A percentile compares a stretch with the other conserved stretches of the same genome.
Conservation (phyloP, 2,329 filamentous ascomycete species). For the Thermoascus crustaceus region DNA sequence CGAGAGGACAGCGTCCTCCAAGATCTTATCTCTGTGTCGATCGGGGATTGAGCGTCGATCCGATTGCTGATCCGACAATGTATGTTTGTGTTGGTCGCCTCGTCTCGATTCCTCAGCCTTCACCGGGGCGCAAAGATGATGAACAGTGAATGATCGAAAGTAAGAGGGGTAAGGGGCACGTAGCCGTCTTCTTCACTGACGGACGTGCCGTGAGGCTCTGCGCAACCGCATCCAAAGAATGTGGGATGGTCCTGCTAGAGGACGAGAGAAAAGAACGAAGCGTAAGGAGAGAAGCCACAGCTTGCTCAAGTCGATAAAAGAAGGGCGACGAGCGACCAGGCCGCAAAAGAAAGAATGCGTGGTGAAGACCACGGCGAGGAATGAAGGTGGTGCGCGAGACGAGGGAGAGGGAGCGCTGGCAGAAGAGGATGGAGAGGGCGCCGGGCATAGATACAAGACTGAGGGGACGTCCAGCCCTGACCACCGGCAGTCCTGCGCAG, state of each 20-base stretch:
- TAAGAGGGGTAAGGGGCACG: not conserved
- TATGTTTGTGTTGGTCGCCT: too few relatives aligned
- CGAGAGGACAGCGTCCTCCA: too few relatives aligned
- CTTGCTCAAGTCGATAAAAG: slow-evolving; percentile 23
- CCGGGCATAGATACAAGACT: too few relatives aligned
- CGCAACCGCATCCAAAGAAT: slow-evolving; percentile 1
- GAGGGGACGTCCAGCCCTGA: too few relatives aligned
- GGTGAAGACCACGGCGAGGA: slow-evolving; percentile 6
- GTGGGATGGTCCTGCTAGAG: slow-evolving; percentile 3
- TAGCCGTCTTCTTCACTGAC: too few relatives aligned
- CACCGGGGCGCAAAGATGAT: too few relatives aligned
- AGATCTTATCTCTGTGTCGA: not conserved
- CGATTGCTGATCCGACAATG: too few relatives aligned
- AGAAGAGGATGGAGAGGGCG: slow-evolving; percentile 2
- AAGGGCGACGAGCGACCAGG: slow-evolving; percentile 30
- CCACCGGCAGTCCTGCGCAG: too few relatives aligned
- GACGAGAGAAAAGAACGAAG: slow-evolving; percentile 14
- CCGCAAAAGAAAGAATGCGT: slow-evolving; percentile 13
- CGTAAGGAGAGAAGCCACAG: slow-evolving; percentile 12
- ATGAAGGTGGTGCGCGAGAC: slow-evolving; percentile 10
- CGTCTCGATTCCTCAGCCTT: too few relatives aligned
- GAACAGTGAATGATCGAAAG: not conserved
- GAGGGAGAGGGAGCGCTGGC: slow-evolving; percentile 9
- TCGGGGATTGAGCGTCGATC: too few relatives aligned
- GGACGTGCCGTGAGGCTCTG: too few relatives aligned